Conservation (phyloP, 352 stramenopile species). For the Blastocystis sp. region DNA sequence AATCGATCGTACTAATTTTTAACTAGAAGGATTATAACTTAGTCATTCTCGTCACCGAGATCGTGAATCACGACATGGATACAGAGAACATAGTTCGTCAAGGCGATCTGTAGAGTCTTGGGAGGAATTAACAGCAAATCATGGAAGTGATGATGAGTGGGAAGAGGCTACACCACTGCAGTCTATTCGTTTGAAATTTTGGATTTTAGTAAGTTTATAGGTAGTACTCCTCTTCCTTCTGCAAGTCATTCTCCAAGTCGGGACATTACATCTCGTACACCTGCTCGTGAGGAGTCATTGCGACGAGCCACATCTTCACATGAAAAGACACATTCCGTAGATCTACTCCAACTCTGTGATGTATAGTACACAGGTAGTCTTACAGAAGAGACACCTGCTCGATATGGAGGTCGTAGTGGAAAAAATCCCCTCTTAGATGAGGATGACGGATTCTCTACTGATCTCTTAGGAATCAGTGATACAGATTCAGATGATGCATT, state of each 20-base stretch:
- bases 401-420: neutral
- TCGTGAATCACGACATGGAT: neutral
- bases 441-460: neutral
- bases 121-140: neutral
- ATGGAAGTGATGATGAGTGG: constrained; percentile 18
- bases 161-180: constrained; percentile 29
- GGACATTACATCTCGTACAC: neutral
- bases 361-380: constrained; percentile 6
- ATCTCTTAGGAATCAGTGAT: neutral
- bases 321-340: neutral
- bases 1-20: no score
- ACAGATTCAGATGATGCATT: constrained; percentile 38
- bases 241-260: neutral
- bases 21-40: no score
- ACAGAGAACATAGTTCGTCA: neutral
- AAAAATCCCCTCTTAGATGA: constrained; percentile 18
- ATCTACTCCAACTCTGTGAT: neutral
- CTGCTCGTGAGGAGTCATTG: constrained; percentile 1
- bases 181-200: constrained; percentile 37
- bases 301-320: neutral
- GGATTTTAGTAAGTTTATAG: neutral
- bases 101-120: neutral
- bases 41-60: no score
- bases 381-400: constrained; percentile 13
- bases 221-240: constrained; percentile 8